Percentiles rank a stretch among this genome's conserved stretches.
These are phyloP conservation scores for Starmerella riodocensis DNA, from an alignment of 805 yeast species.

Conservation along the genomic window DNA sequence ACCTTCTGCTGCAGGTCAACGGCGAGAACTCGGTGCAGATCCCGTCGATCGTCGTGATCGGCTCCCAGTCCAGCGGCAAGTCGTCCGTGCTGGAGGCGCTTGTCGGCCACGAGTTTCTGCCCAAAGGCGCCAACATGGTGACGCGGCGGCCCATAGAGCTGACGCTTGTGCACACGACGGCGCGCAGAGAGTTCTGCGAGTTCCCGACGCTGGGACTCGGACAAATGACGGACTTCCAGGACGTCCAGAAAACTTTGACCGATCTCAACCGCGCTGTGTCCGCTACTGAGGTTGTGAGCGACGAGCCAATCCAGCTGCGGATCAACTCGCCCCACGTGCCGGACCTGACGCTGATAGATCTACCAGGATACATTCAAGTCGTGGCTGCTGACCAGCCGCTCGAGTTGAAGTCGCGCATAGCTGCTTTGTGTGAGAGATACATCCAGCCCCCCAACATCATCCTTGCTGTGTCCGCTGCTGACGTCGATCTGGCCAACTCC, in stretches of 20 bases:
- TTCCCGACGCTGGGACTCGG: conserved; percentile 79
- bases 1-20: conserved; percentile 61
- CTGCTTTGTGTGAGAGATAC: conserved; percentile 70
- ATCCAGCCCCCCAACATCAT: conserved; percentile 86
- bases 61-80: conserved; percentile 95
- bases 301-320: conserved; percentile 85
- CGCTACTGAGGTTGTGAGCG: conserved; percentile 67
- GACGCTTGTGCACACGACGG: conserved; percentile 74
- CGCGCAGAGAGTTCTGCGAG: conserved; percentile 66
- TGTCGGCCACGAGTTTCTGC: conserved; percentile 95
- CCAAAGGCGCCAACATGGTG: conserved; percentile 97
- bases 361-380: conserved; percentile 95
- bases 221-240: conserved; percentile 73
- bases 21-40: conserved; percentile 62
- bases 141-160: conserved; percentile 94
- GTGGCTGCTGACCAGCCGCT: conserved; percentile 94
- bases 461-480: conserved; percentile 92
- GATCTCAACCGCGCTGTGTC: conserved; percentile 93
- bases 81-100: conserved; percentile 91
- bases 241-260: conserved; percentile 72
- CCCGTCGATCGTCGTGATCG: conserved; percentile 92
- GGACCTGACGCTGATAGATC: conserved; percentile 82
- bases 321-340: conserved; percentile 84
- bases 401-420: conserved; percentile 64
- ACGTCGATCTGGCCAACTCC: conserved; percentile 93